These are phyloP conservation scores for Entophlyctis luteolus DNA, from an alignment of 192 early-diverging fungal species.

Conservation along the genomic window DNA sequence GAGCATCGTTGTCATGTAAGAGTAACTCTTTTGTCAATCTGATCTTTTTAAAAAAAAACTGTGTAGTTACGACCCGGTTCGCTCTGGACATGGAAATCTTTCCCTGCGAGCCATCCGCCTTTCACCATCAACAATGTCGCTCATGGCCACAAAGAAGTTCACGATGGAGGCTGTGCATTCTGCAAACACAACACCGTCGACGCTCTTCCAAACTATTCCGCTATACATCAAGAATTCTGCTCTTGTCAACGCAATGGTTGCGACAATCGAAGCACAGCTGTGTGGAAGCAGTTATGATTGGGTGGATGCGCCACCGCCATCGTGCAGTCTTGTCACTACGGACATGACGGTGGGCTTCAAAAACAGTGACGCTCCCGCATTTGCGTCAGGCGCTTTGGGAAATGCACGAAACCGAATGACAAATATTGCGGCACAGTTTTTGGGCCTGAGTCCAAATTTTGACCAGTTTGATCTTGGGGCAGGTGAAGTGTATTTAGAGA, in stretches of 20 bases:
- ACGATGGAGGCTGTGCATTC: constrained; percentile 74
- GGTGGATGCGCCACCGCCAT: constrained; percentile 22
- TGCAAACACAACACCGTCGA: constrained; percentile 75
- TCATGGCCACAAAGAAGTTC: constrained; percentile 76
- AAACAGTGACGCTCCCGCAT: constrained; percentile 30
- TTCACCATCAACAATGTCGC: constrained; percentile 75
- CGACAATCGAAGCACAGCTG: constrained; percentile 70
- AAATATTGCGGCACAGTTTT: not conserved
- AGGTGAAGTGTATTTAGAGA: constrained; percentile 78
- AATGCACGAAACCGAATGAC: not conserved
- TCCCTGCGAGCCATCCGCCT: constrained; percentile 84
- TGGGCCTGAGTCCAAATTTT: constrained; percentile 49
- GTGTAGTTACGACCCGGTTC: constrained; percentile 72
- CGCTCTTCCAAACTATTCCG: constrained; percentile 87
- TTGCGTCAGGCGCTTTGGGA: constrained; percentile 22
- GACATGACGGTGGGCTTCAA: constrained; percentile 19
- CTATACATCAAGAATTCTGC: constrained; percentile 81
- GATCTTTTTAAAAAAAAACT: not conserved
- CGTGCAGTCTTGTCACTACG: constrained; percentile 18
- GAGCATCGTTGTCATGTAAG: constrained; percentile 78
- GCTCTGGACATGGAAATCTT: constrained; percentile 80
- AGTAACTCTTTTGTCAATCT: not conserved
- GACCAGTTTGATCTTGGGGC: constrained; percentile 71
- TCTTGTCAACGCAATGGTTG: constrained; percentile 72
- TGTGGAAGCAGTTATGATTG: constrained; percentile 29